These are phyloP conservation scores for Aurantiochytrium sp. DNA, from an alignment of 108 stramenopile species.

Conservation along the genomic window DNA sequence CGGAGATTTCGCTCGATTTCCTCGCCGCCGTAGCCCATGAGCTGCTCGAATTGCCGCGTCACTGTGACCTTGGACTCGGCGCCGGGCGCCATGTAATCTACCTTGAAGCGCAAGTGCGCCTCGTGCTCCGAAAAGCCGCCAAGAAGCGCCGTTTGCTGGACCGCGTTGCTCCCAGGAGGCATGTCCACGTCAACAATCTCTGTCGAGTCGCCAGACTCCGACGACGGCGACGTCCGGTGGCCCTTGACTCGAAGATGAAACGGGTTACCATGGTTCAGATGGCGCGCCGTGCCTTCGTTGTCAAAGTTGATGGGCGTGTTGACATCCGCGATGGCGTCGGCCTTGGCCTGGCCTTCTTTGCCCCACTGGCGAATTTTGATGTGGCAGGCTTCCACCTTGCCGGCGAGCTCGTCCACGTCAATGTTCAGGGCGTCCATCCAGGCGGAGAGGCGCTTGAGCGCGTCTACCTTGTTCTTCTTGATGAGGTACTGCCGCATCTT, in stretches of 20 bases:
- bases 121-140: background rate
- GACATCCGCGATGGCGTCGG: background rate
- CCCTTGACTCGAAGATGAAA: background rate
- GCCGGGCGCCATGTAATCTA: background rate
- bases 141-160: background rate
- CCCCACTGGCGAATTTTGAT: conserved; percentile 2
- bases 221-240: background rate
- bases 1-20: background rate
- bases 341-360: conserved; percentile 11
- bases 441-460: background rate
- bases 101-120: background rate
- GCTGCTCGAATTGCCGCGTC: background rate
- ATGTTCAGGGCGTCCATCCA: conserved; percentile 16
- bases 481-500: conserved; percentile 13
- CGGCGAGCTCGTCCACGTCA: background rate
- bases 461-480: background rate
- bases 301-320: background rate
- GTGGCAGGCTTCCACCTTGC: conserved; percentile 10
- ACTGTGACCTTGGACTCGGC: background rate
- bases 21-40: conserved; percentile 6
- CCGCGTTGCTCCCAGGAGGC: background rate
- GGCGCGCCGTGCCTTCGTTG: background rate
- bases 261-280: background rate
- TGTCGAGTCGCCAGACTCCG: too few species aligned
- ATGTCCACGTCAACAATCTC: background rate